Percentiles rank a stretch among this genome's conserved stretches.
phyloP scores from a whole-genome alignment of 805 yeast genomes.

The Metschnikowia colocasiae region DNA sequence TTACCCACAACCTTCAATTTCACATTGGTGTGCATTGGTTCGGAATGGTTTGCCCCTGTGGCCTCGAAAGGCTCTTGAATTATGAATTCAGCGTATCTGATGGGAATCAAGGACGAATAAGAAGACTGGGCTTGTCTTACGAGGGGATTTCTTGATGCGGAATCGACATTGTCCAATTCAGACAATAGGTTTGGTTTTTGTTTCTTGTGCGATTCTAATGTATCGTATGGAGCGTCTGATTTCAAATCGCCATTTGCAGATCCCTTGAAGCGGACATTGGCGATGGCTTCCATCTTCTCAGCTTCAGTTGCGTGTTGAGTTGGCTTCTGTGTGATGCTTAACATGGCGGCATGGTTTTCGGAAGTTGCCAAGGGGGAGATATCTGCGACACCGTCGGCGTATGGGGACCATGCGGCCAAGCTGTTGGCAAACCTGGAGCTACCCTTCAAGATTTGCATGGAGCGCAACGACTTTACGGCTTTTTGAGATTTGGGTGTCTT shows the following conservation, averaged over 20 bases:
- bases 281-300: constrained; percentile 36
- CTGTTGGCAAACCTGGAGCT: constrained; percentile 58
- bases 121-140: constrained; percentile 19
- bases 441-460: constrained; percentile 58
- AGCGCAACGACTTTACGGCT: constrained; percentile 44
- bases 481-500: constrained; percentile 35
- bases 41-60: constrained; percentile 8
- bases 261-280: constrained; percentile 64
- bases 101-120: constrained; percentile 55
- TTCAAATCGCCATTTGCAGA: constrained; percentile 31
- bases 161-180: background rate
- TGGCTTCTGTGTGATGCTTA: constrained; percentile 1
- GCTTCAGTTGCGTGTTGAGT: constrained; percentile 13
- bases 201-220: constrained; percentile 22
- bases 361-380: constrained; percentile 54
- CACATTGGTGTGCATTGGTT: constrained; percentile 19
- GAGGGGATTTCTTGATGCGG: constrained; percentile 1
- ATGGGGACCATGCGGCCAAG: constrained; percentile 69
- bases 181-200: constrained; percentile 13
- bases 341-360: constrained; percentile 39
- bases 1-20: constrained; percentile 51
- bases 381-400: constrained; percentile 67
- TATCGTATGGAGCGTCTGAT: constrained; percentile 39
- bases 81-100: constrained; percentile 48
- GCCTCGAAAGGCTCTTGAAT: constrained; percentile 31